A percentile compares a stretch with the other conserved stretches of the same genome.
These are phyloP conservation scores for Salix udensis DNA, from an alignment of 345 rosid species.

Conservation along the genomic window DNA sequence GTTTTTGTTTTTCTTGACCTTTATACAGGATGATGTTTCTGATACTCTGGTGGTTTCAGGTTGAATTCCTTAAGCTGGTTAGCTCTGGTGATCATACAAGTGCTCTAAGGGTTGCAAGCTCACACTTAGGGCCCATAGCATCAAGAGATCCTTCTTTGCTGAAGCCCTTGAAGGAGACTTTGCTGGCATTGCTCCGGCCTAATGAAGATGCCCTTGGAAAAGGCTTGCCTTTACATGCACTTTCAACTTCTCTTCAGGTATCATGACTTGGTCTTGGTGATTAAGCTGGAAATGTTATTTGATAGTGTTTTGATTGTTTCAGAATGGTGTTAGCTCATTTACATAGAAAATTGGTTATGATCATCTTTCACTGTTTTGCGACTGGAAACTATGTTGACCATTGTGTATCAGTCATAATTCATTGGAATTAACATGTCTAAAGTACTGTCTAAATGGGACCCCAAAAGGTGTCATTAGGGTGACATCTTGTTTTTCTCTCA, in stretches of 20 bases:
- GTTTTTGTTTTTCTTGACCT: neutral
- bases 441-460: neutral
- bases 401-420: neutral
- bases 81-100: conserved; percentile 65
- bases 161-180: conserved; percentile 86
- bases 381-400: neutral
- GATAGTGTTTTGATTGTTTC: neutral
- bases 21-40: neutral
- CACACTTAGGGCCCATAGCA: conserved; percentile 89
- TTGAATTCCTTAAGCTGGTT: conserved; percentile 81
- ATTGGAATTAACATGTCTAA: neutral
- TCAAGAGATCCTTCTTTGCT: conserved; percentile 55
- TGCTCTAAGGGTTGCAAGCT: conserved; percentile 79
- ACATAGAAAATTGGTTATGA: neutral
- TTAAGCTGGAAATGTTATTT: neutral
- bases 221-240: conserved; percentile 64
- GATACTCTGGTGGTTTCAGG: conserved; percentile 38
- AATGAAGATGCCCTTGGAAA: conserved; percentile 49
- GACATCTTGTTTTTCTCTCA: too few species aligned
- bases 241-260: conserved; percentile 90
- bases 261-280: neutral
- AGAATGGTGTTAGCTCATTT: too few species aligned
- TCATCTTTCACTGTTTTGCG: neutral
- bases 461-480: too few species aligned
- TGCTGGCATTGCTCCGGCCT: conserved; percentile 66